Conservation (phyloP, 75 land plant species). For the Cryptomeria japonica region DNA sequence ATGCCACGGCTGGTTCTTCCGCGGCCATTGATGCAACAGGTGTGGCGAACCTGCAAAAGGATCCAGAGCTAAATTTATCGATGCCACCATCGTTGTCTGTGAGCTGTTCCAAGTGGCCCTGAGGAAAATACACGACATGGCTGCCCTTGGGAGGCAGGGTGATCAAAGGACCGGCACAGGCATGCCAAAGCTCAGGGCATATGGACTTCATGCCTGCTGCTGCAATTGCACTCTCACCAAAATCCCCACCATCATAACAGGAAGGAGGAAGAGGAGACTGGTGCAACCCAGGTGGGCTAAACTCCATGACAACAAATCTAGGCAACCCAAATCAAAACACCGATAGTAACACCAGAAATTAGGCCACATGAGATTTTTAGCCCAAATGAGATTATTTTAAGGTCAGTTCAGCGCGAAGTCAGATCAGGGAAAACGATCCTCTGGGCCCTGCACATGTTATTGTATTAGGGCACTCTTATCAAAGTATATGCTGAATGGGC, state of each 20-base stretch:
- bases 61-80: not conserved
- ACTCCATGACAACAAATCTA: not conserved
- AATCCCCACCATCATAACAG: not conserved
- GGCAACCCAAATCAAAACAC: conserved; percentile 2
- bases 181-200: conserved; percentile 86
- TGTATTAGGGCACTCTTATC: not conserved
- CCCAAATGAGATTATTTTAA: not conserved
- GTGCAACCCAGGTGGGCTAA: not conserved
- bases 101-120: conserved; percentile 81
- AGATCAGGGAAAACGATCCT: not conserved
- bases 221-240: conserved; percentile 10
- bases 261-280: not conserved
- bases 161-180: conserved; percentile 83
- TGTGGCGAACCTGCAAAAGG: not conserved
- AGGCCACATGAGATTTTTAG: not conserved
- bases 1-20: not conserved
- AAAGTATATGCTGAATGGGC: not conserved
- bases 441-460: not conserved
- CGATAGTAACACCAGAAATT: not conserved
- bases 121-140: conserved; percentile 83
- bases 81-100: conserved; percentile 2
- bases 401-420: not conserved
- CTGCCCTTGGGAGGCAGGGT: conserved; percentile 74
- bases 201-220: conserved; percentile 26
- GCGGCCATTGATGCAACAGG: not conserved